Evolutionary conservation across 164 flowering plant species (phyloP), one percentile per base, ranked within the genome.

Genomic region (Paratinospora sagittata): DNA sequence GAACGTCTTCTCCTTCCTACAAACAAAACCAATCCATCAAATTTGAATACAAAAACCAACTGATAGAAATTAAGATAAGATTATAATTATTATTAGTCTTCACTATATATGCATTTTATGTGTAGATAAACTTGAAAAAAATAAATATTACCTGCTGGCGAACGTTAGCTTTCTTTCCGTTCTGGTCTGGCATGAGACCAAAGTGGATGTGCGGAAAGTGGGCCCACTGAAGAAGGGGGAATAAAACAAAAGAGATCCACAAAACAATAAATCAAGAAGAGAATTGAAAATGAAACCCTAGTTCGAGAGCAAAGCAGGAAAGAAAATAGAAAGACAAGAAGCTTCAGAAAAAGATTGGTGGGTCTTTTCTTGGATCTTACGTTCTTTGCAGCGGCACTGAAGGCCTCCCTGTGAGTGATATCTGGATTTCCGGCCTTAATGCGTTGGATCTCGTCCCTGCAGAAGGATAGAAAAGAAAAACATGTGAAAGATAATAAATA

Each of bases 371-470:
- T 63, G 87, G 80, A 73, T 77, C 90, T 88, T 80, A 95, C 99
- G 76, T 95, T 95, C 79, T 95, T 95, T 33, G 98, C 98, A 79
- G 98, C 99, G 10, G 99, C 97, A 81, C 99, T 95, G 78, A 95
- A 95, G 69, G 99, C 99, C 74, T 95, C 97, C 72, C 99, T 92
- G 88, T 95, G 99, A 73, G 89, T 89, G 27, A 95, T 95, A 80
- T 91, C 96, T 27, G 98, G 98, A 74, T 95, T 95, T 55, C 85
- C 92, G 69, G 99, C 99, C 81, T 95, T 95, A 85, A 92, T 95
- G 39, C 98, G 91, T 87, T 92, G 99, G 89, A 95, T 95, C 87
- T 95, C 99, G 70, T 95, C 98, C 88, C 98, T 95, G 79, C 78
- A 82, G 3, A 45, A 30, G 55, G 10, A 34, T 37, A 16, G 49